Evolutionary conservation across 2,329 filamentous ascomycete species (phyloP), one percentile per base, ranked within the genome.

Genomic region (Dactylonectria estremocensis): DNA sequence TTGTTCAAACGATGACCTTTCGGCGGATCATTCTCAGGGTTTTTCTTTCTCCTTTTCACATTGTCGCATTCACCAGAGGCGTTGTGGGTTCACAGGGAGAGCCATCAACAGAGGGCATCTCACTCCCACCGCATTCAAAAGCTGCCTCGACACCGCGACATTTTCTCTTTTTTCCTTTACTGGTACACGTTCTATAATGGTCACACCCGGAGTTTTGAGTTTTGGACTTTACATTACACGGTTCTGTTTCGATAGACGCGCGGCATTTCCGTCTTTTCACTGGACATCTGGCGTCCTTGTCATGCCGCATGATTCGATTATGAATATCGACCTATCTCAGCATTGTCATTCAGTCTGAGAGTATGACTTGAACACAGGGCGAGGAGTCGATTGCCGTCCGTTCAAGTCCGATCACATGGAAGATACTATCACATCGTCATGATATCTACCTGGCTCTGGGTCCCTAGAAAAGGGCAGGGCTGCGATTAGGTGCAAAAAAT

Each of bases 121-220:
- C 54, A 35, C 49, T 5, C 56, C 35, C 43, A 49, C n/a, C n/a
- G 20, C 49, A 54, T 43, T 22, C 18, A 64, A 43, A 20, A 45
- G 5, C 40, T 53, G 49, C 52, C 52, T 61, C 43, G 24, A 55
- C 49, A 52, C 40, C 35, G 68, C 66, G 69, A 53, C 65, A 52
- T 61, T 69, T 50, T 67, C n/a, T n/a, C n/a, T 61, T 67, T 72
- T 56, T 50, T 61, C 57, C 66, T 72, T 56, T 50, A 64, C 60
- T 73, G 69, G 64, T 77, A 79, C 62, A 80, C 62, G 75, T 73
- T 80, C 73, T 70, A 77, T 80, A 80, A 81, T 81, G 76, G 72
- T 76, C 71, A 75, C 69, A 69, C 69, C 66, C 45, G 80, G 78
- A 78, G 78, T 78, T 75, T 62, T 61, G 61, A 62, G 49, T 72